Evolutionary conservation across 176 grass and related monocot species (phyloP).

Genomic region (Eleusine indica): DNA sequence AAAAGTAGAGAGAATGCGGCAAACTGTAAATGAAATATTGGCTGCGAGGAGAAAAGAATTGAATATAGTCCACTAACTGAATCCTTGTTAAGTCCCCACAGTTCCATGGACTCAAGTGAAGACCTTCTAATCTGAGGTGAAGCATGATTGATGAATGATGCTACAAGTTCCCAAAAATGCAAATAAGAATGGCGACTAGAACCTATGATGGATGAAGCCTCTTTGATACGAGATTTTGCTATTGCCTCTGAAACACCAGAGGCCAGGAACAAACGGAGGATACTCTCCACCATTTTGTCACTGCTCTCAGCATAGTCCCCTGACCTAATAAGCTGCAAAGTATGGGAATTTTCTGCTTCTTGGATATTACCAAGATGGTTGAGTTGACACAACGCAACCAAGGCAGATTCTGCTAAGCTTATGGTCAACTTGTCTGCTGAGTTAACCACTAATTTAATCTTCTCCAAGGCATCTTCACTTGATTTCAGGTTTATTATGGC

Average conservation of each 20-base stretch:
- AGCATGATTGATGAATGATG: conserved; percentile 75
- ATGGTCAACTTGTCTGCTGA: conserved; percentile 57
- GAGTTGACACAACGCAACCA: conserved; percentile 74
- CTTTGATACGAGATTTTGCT: conserved; percentile 55
- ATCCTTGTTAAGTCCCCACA: conserved; percentile 88
- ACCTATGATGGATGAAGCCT: conserved; percentile 66
- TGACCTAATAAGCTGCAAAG: conserved; percentile 49
- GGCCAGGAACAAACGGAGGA: conserved; percentile 80
- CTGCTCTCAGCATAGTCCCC: conserved; percentile 66
- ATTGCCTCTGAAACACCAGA: conserved; percentile 81
- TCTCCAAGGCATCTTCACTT: conserved; percentile 52
- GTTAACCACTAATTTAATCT: conserved; percentile 57
- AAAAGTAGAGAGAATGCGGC: conserved; percentile 77
- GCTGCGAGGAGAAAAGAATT: conserved; percentile 75
- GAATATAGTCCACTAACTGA: conserved; percentile 77
- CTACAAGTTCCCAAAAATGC: conserved; percentile 86
- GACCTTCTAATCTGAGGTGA: conserved; percentile 67
- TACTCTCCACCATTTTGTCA: conserved; percentile 67
- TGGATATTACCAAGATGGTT: conserved; percentile 51
- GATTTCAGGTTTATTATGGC: conserved; percentile 46
- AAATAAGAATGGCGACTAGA: conserved; percentile 62
- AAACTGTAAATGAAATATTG: conserved; percentile 78
- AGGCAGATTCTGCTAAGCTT: conserved; percentile 55
- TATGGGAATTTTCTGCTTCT: conserved; percentile 44
- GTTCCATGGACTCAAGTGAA: conserved; percentile 81